Base-by-base conservation (phyloP, 371 early-diverging fungal species). In the Thermomucor indicae-seudaticae region DNA sequence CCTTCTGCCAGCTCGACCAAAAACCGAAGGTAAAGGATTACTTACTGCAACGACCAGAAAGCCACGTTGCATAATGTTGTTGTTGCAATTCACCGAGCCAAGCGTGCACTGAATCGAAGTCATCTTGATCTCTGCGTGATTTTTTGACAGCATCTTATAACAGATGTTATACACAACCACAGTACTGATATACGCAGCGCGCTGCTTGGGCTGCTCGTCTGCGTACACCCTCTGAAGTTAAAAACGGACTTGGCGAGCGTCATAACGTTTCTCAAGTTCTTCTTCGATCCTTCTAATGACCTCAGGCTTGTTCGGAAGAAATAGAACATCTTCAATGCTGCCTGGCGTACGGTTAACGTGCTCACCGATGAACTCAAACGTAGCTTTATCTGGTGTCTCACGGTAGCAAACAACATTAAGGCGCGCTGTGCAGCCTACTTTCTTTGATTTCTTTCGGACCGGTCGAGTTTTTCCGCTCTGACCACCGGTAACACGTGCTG, bases 1-100 rank as follows among this genome's bases (percentile, higher is more conserved):
- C 16, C 17, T 17, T 22, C 29, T 49, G 49, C 49, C 49, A 49
- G 6, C 14, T 22, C 1, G 49, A 49, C 6, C 12, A 11, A 30
- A 49, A 49, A 10, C 49, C 49, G 28, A 49, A 38, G 17, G 49
- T 31, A 25, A 34, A 34, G 7, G 19, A 30, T 30, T 31, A 17
- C n/a, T 23, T 30, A 43, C 11, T 27, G 6, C 20, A 43, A 16
- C 6, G 12, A 8, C 43, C 16, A 43, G 17, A 12, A 22, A 8
- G 6, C 27, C 27, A 22, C 17, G 12, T 22, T 12, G 22, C 8
- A 12, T 4, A 10, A 12, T 19, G 22, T 14, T 16, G 11, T 16
- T 6, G 25, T 1, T 19, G 22, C 27, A 43, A 22, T 1, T 24
- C 43, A 10, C 10, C 22, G 11, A 43, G 11, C 20, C 40, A 40